These are phyloP conservation scores for Sarocladium kiliense DNA, from an alignment of 2,329 filamentous ascomycete species.

Conservation along the genomic window DNA sequence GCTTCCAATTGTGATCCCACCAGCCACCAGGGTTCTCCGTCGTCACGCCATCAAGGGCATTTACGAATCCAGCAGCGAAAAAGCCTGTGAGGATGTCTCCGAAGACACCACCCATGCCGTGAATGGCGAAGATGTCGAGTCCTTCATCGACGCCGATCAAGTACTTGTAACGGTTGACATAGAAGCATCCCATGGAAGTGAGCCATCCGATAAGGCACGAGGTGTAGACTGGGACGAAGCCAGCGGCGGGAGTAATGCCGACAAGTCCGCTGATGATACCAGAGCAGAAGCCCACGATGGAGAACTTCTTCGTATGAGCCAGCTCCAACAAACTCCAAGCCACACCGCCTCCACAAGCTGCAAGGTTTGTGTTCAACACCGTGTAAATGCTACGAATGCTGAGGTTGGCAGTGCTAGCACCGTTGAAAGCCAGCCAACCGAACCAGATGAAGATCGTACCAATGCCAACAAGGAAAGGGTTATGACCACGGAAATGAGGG, in stretches of 20 bases:
- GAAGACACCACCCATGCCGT: conserved; percentile 53
- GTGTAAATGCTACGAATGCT: conserved; percentile 46
- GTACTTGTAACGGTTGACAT: conserved; percentile 41
- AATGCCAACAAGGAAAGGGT: conserved; percentile 57
- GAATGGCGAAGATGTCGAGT: conserved; percentile 54
- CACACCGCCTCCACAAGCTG: conserved; percentile 47
- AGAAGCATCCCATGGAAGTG: conserved; percentile 41
- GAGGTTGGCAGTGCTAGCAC: conserved; percentile 43
- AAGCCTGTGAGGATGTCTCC: conserved; percentile 52
- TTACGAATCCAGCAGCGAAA: conserved; percentile 45
- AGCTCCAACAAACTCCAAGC: conserved; percentile 50
- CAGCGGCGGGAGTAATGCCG: conserved; percentile 52
- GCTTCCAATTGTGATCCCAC: conserved; percentile 43
- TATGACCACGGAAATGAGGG: conserved; percentile 46
- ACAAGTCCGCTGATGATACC: conserved; percentile 52
- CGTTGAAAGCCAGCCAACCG: conserved; percentile 51
- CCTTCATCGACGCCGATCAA: conserved; percentile 51
- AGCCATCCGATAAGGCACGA: conserved; percentile 46
- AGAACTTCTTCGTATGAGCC: conserved; percentile 38
- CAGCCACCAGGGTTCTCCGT: conserved; percentile 39
- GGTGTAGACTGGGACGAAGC: conserved; percentile 46
- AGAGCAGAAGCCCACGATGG: conserved; percentile 31
- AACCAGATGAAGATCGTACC: conserved; percentile 62
- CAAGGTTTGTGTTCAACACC: conserved; percentile 53
- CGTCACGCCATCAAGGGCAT: conserved; percentile 44